Conservation (phyloP, 768 basidiomycete species). For the Kwoniella sp. region DNA sequence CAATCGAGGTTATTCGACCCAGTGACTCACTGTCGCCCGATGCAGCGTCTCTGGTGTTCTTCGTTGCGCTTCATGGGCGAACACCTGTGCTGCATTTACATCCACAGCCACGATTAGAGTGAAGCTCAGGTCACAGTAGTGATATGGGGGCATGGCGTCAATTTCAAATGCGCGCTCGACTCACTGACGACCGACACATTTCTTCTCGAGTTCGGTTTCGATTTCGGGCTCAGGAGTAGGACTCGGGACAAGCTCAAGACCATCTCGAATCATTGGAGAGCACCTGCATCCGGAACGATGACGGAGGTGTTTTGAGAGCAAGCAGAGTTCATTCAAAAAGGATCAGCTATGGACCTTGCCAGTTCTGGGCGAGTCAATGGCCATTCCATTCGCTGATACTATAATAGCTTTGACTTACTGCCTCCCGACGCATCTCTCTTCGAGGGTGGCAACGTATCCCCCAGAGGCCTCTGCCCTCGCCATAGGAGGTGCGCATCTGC, state of each 20-base stretch:
- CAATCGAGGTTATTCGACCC: too few species aligned
- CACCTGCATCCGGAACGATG: too few species aligned
- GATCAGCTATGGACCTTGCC: too few species aligned
- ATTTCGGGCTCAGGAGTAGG: not conserved
- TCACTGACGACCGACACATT: constrained; percentile 3
- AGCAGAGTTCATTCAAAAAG: too few species aligned
- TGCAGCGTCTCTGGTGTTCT: not conserved
- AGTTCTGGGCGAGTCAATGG: too few species aligned
- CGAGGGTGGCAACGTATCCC: not conserved
- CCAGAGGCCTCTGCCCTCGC: not conserved
- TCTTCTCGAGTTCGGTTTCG: not conserved
- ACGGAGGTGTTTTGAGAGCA: too few species aligned
- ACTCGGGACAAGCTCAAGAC: too few species aligned
- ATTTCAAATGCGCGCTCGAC: not conserved
- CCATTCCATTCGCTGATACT: too few species aligned
- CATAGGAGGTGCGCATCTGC: not conserved
- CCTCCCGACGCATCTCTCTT: not conserved
- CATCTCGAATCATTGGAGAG: not conserved
- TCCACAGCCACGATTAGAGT: too few species aligned
- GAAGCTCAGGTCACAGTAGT: not conserved
- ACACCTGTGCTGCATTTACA: not conserved
- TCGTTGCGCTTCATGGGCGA: constrained; percentile 4
- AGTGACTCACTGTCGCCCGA: constrained; percentile 2
- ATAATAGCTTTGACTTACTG: too few species aligned
- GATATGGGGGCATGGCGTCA: not conserved